Conservation (phyloP, 2,329 filamentous ascomycete species). For the Plenodomus biglobosus region DNA sequence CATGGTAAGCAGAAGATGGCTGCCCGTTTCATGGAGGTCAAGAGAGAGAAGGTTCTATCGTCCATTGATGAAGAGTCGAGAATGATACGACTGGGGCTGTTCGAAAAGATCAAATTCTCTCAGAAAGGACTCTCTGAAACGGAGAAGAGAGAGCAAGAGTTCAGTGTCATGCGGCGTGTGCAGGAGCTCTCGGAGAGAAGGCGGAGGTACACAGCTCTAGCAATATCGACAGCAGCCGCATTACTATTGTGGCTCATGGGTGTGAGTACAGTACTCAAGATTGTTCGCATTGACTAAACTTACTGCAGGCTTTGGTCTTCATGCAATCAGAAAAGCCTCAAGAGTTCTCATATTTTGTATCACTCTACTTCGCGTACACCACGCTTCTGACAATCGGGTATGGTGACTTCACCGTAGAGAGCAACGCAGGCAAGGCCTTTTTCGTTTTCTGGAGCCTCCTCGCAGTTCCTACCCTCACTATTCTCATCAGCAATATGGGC, state of each 20-base stretch:
- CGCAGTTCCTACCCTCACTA: slow-evolving; percentile 57
- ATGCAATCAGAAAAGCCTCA: slow-evolving; percentile 49
- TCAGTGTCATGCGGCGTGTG: slow-evolving; percentile 47
- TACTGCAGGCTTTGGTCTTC: slow-evolving; percentile 50
- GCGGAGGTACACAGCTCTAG: slow-evolving; percentile 47
- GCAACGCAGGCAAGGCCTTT: slow-evolving; percentile 56
- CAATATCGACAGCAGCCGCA: slow-evolving; percentile 44
- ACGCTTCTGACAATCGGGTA: slow-evolving; percentile 59
- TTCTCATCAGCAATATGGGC: slow-evolving; percentile 57
- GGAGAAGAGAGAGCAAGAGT: slow-evolving; percentile 53
- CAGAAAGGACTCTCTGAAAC: slow-evolving; percentile 44
- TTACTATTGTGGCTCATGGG: slow-evolving; percentile 51
- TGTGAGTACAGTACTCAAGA: neutral
- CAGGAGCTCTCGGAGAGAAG: slow-evolving; percentile 41
- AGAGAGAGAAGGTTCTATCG: slow-evolving; percentile 47
- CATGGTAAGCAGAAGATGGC: slow-evolving; percentile 55
- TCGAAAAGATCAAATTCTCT: slow-evolving; percentile 46
- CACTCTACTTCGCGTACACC: slow-evolving; percentile 57
- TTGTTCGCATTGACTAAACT: no score
- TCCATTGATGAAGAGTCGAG: slow-evolving; percentile 44
- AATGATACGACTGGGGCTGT: slow-evolving; percentile 48
- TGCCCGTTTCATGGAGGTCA: slow-evolving; percentile 54
- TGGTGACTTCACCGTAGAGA: slow-evolving; percentile 51
- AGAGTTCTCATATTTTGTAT: slow-evolving; percentile 55
- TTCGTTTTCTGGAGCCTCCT: slow-evolving; percentile 61